Evolutionary conservation across 2,329 filamentous ascomycete genomes (phyloP).

Genomic region (Trichophyton verrucosum): DNA sequence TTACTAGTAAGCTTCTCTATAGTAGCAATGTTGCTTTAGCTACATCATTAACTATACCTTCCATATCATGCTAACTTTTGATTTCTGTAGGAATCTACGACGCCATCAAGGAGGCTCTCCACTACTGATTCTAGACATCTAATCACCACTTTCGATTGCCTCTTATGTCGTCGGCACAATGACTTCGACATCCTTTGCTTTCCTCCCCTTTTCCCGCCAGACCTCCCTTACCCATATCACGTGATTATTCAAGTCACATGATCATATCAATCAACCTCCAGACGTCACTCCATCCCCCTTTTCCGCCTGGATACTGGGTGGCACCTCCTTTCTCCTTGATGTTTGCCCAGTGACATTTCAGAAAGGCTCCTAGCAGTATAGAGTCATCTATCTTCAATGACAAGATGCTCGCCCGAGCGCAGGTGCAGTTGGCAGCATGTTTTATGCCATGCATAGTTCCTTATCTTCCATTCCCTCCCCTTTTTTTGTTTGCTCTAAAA

Average conservation of each 20-base stretch:
- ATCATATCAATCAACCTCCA: neutral
- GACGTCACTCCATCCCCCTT: neutral
- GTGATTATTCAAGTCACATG: neutral
- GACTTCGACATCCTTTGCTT: neutral
- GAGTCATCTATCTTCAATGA: slow-evolving; percentile 5
- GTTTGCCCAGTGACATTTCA: neutral
- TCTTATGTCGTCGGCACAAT: too few species aligned
- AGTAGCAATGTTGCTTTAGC: too few species aligned
- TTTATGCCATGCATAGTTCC: neutral
- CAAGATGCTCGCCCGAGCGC: slow-evolving; percentile 7
- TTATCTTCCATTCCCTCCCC: neutral
- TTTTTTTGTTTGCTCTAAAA: neutral
- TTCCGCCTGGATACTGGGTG: neutral
- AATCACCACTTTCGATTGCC: neutral
- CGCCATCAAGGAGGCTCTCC: slow-evolving; percentile 52
- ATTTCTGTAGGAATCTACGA: slow-evolving; percentile 52
- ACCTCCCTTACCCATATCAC: neutral
- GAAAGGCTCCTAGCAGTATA: neutral
- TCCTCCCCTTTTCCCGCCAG: neutral
- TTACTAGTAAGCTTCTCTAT: slow-evolving; percentile 56
- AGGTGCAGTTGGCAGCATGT: neutral
- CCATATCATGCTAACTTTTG: neutral
- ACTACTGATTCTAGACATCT: slow-evolving; percentile 43
- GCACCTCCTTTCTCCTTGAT: neutral
- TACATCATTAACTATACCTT: neutral